phyloP scores from a whole-genome alignment of 768 basidiomycete species.

The Leccinum subgranulosum region DNA sequence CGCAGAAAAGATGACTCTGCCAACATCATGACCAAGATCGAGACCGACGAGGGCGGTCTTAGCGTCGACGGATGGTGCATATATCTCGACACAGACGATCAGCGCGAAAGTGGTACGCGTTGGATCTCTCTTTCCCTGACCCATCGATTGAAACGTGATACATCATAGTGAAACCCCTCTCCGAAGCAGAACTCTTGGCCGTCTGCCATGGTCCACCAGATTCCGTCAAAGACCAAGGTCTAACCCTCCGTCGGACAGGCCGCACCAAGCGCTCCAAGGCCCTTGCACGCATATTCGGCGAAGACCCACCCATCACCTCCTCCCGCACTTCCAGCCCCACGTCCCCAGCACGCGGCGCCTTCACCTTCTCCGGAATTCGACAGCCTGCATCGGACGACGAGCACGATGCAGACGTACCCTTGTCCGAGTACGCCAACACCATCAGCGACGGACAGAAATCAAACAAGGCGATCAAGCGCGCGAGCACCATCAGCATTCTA shows the following conservation, averaged over 20 bases:
- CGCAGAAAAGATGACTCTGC: slow-evolving; percentile 40
- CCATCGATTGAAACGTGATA: neutral
- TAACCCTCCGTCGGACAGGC: slow-evolving; percentile 64
- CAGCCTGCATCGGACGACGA: slow-evolving; percentile 34
- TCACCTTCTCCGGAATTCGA: slow-evolving; percentile 9
- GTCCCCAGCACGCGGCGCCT: slow-evolving; percentile 23
- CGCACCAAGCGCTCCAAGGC: slow-evolving; percentile 40
- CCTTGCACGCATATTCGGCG: slow-evolving; percentile 47
- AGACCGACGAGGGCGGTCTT: slow-evolving; percentile 70
- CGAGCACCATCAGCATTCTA: slow-evolving; percentile 91
- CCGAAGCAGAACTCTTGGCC: slow-evolving; percentile 74
- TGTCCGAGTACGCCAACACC: slow-evolving; percentile 31
- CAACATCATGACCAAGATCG: slow-evolving; percentile 49
- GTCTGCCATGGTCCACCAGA: slow-evolving; percentile 83
- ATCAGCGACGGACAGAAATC: slow-evolving; percentile 26
- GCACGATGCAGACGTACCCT: slow-evolving; percentile 31
- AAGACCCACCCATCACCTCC: slow-evolving; percentile 33
- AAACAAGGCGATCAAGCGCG: slow-evolving; percentile 58
- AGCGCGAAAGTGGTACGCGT: slow-evolving; percentile 50
- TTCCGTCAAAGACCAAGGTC: slow-evolving; percentile 73
- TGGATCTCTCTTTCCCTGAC: neutral
- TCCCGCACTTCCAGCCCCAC: slow-evolving; percentile 35
- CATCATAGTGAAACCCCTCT: slow-evolving; percentile 63
- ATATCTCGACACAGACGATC: slow-evolving; percentile 59
- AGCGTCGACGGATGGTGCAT: slow-evolving; percentile 90